phyloP scores from a whole-genome alignment of 148 eudicot genomes.

The Vaccinium vitisidaea region DNA sequence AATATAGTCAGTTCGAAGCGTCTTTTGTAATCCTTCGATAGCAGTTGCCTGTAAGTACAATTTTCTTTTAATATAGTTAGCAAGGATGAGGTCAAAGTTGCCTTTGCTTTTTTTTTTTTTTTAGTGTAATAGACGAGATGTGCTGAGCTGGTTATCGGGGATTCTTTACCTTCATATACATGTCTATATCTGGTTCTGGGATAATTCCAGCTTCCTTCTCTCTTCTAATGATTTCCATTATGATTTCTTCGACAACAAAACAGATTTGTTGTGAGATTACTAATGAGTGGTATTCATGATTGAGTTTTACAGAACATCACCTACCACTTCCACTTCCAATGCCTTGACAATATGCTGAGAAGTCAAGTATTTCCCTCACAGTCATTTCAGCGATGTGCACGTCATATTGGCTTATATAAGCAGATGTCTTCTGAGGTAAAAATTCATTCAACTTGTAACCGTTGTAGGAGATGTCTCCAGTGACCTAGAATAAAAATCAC shows the following conservation, averaged over 20 bases:
- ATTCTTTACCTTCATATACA: constrained; percentile 69
- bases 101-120: background rate
- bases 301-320: background rate
- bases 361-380: constrained; percentile 72
- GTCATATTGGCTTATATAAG: constrained; percentile 79
- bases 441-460: constrained; percentile 64
- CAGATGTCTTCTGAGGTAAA: constrained; percentile 74
- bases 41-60: constrained; percentile 55
- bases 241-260: constrained; percentile 34
- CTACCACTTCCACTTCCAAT: constrained; percentile 68
- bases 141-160: background rate
- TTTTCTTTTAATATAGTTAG: background rate
- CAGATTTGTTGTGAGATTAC: background rate
- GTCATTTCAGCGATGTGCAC: constrained; percentile 84
- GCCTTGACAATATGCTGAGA: constrained; percentile 80
- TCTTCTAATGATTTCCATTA: constrained; percentile 61
- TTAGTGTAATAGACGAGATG: background rate
- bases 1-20: constrained; percentile 74
- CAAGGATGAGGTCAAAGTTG: background rate
- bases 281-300: background rate
- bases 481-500: constrained; percentile 32
- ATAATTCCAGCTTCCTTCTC: constrained; percentile 69
- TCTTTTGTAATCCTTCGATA: constrained; percentile 56
- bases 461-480: constrained; percentile 66
- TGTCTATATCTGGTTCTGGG: constrained; percentile 76